Conservation (phyloP, 129 eudicot species). For the Apium graveolens region DNA sequence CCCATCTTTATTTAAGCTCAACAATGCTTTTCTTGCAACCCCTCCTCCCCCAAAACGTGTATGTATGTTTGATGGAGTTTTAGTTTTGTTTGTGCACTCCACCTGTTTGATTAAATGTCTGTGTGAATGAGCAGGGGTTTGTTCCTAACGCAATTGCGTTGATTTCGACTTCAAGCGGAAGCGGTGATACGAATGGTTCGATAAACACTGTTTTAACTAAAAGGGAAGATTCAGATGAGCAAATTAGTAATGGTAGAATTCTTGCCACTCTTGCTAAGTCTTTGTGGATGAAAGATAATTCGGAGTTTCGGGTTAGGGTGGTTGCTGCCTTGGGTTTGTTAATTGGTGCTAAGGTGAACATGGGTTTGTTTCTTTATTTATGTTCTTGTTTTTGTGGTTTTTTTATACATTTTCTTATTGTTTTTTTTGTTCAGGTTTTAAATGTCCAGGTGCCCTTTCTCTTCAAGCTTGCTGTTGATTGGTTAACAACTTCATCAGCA, state of each 20-base stretch:
- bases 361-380: background rate
- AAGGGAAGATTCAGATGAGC: slow-evolving; percentile 27
- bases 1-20: slow-evolving; percentile 20
- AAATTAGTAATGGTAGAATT: slow-evolving; percentile 51
- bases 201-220: slow-evolving; percentile 27
- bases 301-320: slow-evolving; percentile 74
- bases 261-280: slow-evolving; percentile 66
- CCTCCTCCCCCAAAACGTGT: slow-evolving; percentile 35
- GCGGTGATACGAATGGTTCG: slow-evolving; percentile 20
- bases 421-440: slow-evolving; percentile 42
- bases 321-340: slow-evolving; percentile 75
- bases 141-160: slow-evolving; percentile 47
- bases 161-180: slow-evolving; percentile 50
- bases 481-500: slow-evolving; percentile 81
- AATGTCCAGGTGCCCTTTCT: slow-evolving; percentile 95
- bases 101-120: slow-evolving; percentile 5
- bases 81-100: background rate
- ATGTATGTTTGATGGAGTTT: background rate
- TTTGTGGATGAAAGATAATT: slow-evolving; percentile 90
- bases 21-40: slow-evolving; percentile 49
- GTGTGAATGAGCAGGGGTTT: slow-evolving; percentile 48
- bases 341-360: slow-evolving; percentile 80
- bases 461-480: slow-evolving; percentile 94
- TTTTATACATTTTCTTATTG: background rate
- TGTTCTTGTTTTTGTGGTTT: background rate